Evolutionary conservation across 2,329 filamentous ascomycete genomes (phyloP), one percentile per base, ranked within the genome.

Genomic region (Paramyrothecium roridum): DNA sequence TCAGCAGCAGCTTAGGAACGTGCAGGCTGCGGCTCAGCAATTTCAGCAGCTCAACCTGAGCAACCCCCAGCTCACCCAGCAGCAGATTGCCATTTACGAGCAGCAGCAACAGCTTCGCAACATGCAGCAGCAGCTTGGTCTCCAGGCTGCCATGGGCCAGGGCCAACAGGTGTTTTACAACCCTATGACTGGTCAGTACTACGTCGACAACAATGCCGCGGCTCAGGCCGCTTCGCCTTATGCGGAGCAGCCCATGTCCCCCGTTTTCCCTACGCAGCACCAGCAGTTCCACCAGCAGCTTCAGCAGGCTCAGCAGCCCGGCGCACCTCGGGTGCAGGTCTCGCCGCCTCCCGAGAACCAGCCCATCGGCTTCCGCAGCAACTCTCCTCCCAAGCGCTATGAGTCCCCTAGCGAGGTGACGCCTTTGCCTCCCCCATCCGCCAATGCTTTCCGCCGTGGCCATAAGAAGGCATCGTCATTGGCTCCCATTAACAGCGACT

Each of bases 381-480:
- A 80, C 59, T 85, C 86, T 8, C 84, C 86, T 33, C 83, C 84
- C 17, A 86, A 85, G 71, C 83, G 87, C 66, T 82, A 83, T 50
- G 82, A 87, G 52, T 88, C 90, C 19, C 89, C 89, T 6, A 83
- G 84, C 16, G 85, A 90, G 63, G 77, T 80, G 16, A 73, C 75
- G 2, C 91, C 92, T 45, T 83, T 96, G 53, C 92, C 92, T 52
- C 91, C 91, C 26, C 91, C 91, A 56, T 96, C 92, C 54, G 90
- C 90, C 61, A 95, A 93, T 66, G 91, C 92, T 48, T 96, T 96
- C 81, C 93, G 93, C 59, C 91, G 92, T 56, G 90, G 91, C 55
- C 93, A 98, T 76, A 95, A 96, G 81, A 97, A 97, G 83, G 85
- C 85, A 12, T 84, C 86, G 21, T 96, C 93, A 6, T 80, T 93